Conservation (phyloP, 768 basidiomycete species). For the Auricularia sp. region DNA sequence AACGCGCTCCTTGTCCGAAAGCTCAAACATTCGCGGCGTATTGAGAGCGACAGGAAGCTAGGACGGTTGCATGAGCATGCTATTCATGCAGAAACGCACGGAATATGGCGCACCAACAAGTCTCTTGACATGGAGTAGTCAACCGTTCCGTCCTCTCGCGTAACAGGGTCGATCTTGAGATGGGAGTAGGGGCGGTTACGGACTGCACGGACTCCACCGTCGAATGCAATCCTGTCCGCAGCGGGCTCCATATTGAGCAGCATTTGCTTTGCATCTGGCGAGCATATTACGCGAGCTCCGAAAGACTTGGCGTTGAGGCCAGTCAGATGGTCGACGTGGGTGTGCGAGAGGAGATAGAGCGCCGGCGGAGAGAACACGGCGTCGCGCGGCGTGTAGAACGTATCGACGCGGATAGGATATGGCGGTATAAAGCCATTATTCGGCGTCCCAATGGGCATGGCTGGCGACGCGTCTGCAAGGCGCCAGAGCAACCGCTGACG, state of each 20-base stretch:
- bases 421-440: conserved; percentile 67
- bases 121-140: conserved; percentile 51
- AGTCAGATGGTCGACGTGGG: conserved; percentile 78
- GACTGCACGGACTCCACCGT: conserved; percentile 40
- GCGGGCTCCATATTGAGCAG: conserved; percentile 67
- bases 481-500: too few relatives aligned
- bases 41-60: conserved; percentile 54
- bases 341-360: conserved; percentile 77
- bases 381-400: conserved; percentile 47
- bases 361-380: conserved; percentile 21
- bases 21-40: conserved; percentile 48
- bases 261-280: conserved; percentile 78
- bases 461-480: neutral
- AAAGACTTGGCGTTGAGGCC: conserved; percentile 73
- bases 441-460: conserved; percentile 70
- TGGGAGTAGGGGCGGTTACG: conserved; percentile 54
- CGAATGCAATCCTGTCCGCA: conserved; percentile 47
- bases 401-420: conserved; percentile 80
- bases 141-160: conserved; percentile 35
- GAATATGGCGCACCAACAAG: conserved; percentile 41
- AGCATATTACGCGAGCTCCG: conserved; percentile 63
- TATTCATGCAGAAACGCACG: neutral
- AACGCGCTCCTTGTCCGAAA: conserved; percentile 48
- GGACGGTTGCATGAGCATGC: neutral
- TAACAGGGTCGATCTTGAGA: conserved; percentile 45